Base-by-base conservation (phyloP, 2,329 filamentous ascomycete species). In the Colletotrichum scovillei region DNA sequence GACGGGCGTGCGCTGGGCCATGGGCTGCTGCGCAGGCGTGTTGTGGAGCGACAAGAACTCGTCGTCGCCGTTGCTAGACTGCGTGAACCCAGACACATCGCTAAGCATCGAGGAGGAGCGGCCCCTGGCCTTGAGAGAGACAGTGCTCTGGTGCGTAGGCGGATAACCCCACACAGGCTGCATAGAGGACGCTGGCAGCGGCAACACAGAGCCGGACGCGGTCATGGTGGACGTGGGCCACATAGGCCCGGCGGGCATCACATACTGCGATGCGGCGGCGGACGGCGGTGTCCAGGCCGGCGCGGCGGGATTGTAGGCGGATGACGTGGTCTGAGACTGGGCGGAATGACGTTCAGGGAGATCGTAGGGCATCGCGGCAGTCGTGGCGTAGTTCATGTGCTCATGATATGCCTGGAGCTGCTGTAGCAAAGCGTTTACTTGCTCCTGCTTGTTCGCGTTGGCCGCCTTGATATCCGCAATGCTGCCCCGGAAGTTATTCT, bases 31-130 rank as follows among this genome's bases (percentile, higher is more conserved):
- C 62, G 64, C 77, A 64, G 24, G 75, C 75, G 67, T 67, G 76
- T 67, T 74, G 69, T 73, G 68, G 67, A 60, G 60, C 57, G 72
- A 74, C 65, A 74, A 63, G 46, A 75, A 77, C 55, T 84, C 84
- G 24, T 86, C 84, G 26, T 88, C 88, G 57, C 88, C 89, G 60
- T 84, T 85, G 76, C 88, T 91, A 19, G 87, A 90, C 81, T 92
- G 89, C 8, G 91, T 92, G 77, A 92, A 91, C 24, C 90, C 90
- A n/a, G 90, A 92, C 3, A 92, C 84, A 77, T 92, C 88, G 77
- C 90, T 92, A 2, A 92, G 87, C 91, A 92, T 92, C 70, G 89
- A 92, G 11, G 89, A 92, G 35, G 90, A 92, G 62, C 91, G 88
- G 26, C 89, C 90, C 57, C 90, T 83, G 35, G 84, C 83, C 79